Percentiles rank a stretch among this genome's conserved stretches.
Conservation (phyloP, 1,284 basidiomycete genomes). For the Trametes versicolor region DNA sequence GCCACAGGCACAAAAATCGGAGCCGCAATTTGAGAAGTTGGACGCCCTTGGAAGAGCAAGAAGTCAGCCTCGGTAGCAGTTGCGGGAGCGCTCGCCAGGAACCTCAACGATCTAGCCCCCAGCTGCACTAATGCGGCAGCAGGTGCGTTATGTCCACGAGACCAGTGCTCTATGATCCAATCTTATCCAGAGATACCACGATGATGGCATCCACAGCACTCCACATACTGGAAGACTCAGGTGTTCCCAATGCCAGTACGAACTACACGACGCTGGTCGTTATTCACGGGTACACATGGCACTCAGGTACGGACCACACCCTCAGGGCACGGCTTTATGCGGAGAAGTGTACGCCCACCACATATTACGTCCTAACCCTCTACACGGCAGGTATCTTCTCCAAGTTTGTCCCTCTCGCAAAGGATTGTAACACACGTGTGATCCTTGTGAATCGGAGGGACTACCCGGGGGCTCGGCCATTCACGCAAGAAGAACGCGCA, state of each 20-base stretch:
- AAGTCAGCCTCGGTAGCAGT: neutral
- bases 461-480: conserved; percentile 21
- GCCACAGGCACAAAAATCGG: neutral
- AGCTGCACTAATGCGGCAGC: neutral
- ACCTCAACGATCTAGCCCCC: neutral
- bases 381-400: conserved; percentile 35
- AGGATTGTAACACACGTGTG: conserved; percentile 11
- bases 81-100: neutral
- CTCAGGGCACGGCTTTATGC: neutral
- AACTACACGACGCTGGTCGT: conserved; percentile 24
- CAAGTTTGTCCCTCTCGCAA: conserved; percentile 25
- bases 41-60: neutral
- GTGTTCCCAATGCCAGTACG: neutral
- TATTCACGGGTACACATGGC: conserved; percentile 18
- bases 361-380: neutral
- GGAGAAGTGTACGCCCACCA: neutral
- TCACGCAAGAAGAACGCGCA: conserved; percentile 33
- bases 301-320: conserved; percentile 8
- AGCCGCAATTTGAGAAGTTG: neutral
- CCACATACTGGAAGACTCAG: conserved; percentile 9
- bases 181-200: neutral
- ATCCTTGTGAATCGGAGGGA: conserved; percentile 23
- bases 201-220: conserved; percentile 1
- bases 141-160: neutral
- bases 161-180: neutral